Evolutionary conservation across 176 grass and related monocot genomes (phyloP).

Genomic region (Oryza rufipogon): DNA sequence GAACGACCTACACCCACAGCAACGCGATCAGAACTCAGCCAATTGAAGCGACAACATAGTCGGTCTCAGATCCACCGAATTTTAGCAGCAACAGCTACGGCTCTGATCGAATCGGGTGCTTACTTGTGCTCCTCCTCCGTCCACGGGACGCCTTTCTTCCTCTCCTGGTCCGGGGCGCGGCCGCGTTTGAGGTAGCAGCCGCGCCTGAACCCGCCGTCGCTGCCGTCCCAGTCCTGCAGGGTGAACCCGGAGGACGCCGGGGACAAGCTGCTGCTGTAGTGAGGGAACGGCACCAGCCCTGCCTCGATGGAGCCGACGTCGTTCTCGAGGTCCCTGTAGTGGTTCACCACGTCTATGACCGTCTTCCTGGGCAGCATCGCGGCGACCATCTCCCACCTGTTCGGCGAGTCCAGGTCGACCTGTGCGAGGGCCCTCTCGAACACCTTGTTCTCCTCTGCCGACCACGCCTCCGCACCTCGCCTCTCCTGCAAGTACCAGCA

Average conservation of each 20-base stretch:
- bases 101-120: not conserved
- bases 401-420: constrained; percentile 66
- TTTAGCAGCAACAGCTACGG: not conserved
- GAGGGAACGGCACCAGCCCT: constrained; percentile 78
- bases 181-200: constrained; percentile 67
- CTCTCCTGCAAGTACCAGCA: constrained; percentile 36
- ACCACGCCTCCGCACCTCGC: constrained; percentile 53
- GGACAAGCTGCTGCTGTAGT: constrained; percentile 49
- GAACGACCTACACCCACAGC: constrained; percentile 58
- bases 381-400: constrained; percentile 84
- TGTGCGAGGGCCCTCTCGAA: constrained; percentile 86
- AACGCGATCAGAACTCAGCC: constrained; percentile 22
- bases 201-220: constrained; percentile 52
- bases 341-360: constrained; percentile 60
- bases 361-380: constrained; percentile 69
- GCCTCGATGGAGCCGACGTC: constrained; percentile 90
- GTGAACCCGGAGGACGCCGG: constrained; percentile 52
- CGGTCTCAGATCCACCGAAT: not conserved
- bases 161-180: constrained; percentile 68
- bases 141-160: constrained; percentile 98
- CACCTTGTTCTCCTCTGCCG: constrained; percentile 80
- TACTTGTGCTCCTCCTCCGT: constrained; percentile 97
- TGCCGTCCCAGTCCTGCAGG: constrained; percentile 46
- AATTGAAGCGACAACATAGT: constrained; percentile 15
- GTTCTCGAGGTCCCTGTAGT: constrained; percentile 79